phyloP scores from a whole-genome alignment of 306 rosid genomes.

The Glycine soja region DNA sequence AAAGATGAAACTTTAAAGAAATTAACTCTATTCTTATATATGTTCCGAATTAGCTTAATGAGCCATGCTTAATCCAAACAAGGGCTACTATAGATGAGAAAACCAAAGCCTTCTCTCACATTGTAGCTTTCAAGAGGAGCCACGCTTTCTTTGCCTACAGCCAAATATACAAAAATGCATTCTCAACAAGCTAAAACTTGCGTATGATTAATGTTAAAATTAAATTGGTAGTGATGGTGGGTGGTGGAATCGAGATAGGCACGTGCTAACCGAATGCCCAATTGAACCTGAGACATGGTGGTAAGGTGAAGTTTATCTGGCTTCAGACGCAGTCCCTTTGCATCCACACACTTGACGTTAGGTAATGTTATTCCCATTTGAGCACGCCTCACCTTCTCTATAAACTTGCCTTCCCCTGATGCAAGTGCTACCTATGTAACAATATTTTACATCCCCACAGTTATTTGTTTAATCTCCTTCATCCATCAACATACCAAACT shows the following conservation, averaged over 20 bases:
- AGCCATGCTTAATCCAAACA: too few relatives aligned
- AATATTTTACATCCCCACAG: too few relatives aligned
- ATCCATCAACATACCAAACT: too few relatives aligned
- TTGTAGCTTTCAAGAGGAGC: not conserved
- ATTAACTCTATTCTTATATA: too few relatives aligned
- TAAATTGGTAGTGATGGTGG: constrained; percentile 5
- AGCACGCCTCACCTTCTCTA: constrained; percentile 61
- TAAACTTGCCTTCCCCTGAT: constrained; percentile 68
- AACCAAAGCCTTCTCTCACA: too few relatives aligned
- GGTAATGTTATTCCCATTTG: constrained; percentile 53
- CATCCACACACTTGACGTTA: constrained; percentile 50
- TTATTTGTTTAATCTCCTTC: too few relatives aligned
- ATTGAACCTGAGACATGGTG: constrained; percentile 55
- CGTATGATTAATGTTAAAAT: not conserved
- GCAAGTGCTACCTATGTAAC: constrained; percentile 64
- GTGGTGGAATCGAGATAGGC: constrained; percentile 41
- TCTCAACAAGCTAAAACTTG: constrained; percentile 3
- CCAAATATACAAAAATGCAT: not conserved
- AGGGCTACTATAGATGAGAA: too few relatives aligned
- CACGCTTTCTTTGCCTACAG: not conserved
- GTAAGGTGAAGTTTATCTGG: constrained; percentile 69
- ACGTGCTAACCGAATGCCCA: constrained; percentile 60
- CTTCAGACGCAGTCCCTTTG: constrained; percentile 38
- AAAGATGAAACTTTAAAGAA: too few relatives aligned
- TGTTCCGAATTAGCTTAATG: too few relatives aligned